Evolutionary conservation across 345 rosid species (phyloP), one percentile per base, ranked within the genome.

Genomic region (Ricinus communis): DNA sequence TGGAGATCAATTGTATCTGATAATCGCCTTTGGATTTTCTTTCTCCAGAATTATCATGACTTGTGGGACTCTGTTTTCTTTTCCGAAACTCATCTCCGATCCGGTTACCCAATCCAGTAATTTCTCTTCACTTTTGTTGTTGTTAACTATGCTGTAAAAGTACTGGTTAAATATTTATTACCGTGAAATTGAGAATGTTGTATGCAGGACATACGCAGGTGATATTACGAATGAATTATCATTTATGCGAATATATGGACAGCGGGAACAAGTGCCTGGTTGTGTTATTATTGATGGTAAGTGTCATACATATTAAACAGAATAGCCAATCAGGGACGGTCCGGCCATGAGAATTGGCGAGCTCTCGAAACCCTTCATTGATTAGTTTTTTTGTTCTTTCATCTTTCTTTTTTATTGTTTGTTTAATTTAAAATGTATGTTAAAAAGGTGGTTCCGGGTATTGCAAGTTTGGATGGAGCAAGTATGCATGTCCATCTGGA

Each of bases 391-490:
- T 2, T 33, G 38, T 33, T 2, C 38, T 2, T n/a, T 33, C 38
- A 33, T 33, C 6, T 33, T 33, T 33, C 6, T 33, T 33, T 33
- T 33, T 33, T 2, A 33, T 33, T n/a, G n/a, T n/a, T n/a, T n/a
- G n/a, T n/a, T n/a, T n/a, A n/a, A 19, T 54, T 31, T 22, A 46
- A 24, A 33, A 30, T 58, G 22, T 58, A 1, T 66, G 40, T 19
- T 69, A 41, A 50, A 71, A 65, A 94, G 98, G 97, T 80, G 96
- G 98, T 65, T 90, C 97, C 38, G 98, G 98, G 52, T 91, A 91
- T 74, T 90, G 96, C 79, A 94, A 94, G 76, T 91, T 53, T 82
- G 98, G 97, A 8, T 84, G 98, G 98, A 94, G 93, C 85, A 88
- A 88, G 72, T 83, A 70, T 82, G 83, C 71, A 74, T 4, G 76